Percentiles rank a stretch among this genome's conserved stretches.
Evolutionary conservation across 345 rosid species (phyloP).

Genomic region (Bruguiera gymnorhiza): DNA sequence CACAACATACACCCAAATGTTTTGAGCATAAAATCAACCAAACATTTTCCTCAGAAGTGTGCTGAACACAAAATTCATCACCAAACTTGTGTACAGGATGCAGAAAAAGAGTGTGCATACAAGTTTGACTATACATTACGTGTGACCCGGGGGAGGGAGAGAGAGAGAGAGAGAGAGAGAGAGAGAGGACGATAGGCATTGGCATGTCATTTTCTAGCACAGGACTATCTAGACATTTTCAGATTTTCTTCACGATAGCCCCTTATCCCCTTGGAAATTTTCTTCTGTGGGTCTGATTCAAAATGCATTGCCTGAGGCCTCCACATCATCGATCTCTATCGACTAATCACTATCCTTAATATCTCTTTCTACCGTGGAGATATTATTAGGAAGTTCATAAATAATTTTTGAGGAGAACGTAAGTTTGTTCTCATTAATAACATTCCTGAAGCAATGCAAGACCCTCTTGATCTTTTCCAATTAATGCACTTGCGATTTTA

Average conservation of each 20-base stretch:
- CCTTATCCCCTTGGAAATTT: conserved; percentile 4
- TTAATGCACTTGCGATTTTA: too few relatives aligned
- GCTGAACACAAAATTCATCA: background rate
- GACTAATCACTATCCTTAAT: background rate
- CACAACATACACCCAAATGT: too few relatives aligned
- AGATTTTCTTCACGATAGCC: background rate
- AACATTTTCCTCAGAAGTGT: too few relatives aligned
- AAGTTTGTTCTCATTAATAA: too few relatives aligned
- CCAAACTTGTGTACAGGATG: background rate
- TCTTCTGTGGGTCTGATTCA: background rate
- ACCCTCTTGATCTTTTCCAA: too few relatives aligned
- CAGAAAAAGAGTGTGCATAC: background rate
- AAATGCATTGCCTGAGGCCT: conserved; percentile 3
- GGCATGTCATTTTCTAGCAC: conserved; percentile 10
- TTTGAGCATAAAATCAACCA: too few relatives aligned
- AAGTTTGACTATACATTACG: too few relatives aligned
- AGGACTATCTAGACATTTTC: conserved; percentile 14
- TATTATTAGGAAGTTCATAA: background rate
- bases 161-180: background rate
- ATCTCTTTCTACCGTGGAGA: background rate
- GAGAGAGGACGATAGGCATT: background rate
- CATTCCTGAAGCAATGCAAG: too few relatives aligned
- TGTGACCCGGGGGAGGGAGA: background rate
- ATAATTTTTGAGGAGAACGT: too few relatives aligned
- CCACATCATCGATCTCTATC: conserved; percentile 29